These are phyloP conservation scores for Ophiostoma triangulosporum DNA, from an alignment of 2,329 filamentous ascomycete species.

Conservation along the genomic window DNA sequence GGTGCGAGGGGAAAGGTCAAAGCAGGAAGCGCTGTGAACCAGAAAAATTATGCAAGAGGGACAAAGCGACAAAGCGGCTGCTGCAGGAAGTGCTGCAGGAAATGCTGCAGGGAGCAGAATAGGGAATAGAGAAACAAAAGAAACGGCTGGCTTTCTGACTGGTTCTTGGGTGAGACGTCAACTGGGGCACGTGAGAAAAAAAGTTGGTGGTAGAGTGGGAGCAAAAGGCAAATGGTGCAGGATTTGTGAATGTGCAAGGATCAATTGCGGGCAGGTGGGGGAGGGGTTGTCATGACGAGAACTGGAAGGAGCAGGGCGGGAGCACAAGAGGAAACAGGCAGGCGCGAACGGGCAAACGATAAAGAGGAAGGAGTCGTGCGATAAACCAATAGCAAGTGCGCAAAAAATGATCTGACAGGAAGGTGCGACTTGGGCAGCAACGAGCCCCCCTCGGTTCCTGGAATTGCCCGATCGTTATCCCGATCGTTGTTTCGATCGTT, in stretches of 20 bases:
- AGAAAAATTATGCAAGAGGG: background rate
- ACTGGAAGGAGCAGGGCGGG: background rate
- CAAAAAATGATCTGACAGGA: background rate
- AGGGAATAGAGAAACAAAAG: background rate
- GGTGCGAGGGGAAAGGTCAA: slow-evolving; percentile 1
- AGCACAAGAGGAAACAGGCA: background rate
- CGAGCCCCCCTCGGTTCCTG: background rate
- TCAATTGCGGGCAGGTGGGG: slow-evolving; percentile 12
- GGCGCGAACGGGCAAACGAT: background rate
- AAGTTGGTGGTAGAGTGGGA: background rate
- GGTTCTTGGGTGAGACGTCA: background rate
- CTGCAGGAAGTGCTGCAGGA: background rate
- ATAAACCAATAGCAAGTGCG: background rate
- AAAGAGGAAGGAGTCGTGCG: background rate
- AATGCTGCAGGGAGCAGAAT: background rate
- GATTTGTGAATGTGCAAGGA: background rate
- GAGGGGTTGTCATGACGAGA: slow-evolving; percentile 10
- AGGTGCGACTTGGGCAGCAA: background rate
- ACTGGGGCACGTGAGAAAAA: background rate
- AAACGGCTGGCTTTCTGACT: background rate
- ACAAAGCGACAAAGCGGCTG: background rate
- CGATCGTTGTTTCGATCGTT: no score
- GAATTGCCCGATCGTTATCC: background rate
- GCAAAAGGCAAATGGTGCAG: background rate
- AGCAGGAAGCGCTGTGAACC: background rate